A percentile compares a stretch with the other conserved stretches of the same genome.
These are phyloP conservation scores for Oidiodendron maius DNA, from an alignment of 495 filamentous ascomycete species.

Conservation along the genomic window DNA sequence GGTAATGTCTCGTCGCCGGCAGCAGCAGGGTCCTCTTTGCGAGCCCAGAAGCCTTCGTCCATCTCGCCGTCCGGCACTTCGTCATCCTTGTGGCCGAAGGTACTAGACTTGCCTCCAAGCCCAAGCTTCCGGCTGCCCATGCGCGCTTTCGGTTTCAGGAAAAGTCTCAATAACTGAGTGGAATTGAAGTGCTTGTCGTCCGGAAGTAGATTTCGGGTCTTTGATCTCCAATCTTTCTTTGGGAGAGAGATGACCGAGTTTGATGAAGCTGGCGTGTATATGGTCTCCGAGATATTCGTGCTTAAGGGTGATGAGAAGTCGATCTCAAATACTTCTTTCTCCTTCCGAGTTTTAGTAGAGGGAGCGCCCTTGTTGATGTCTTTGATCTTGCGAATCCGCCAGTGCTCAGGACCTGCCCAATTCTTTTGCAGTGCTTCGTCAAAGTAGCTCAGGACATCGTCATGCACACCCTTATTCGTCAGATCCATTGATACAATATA, in stretches of 20 bases:
- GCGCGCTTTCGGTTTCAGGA: constrained; percentile 88
- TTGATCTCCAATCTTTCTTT: constrained; percentile 92
- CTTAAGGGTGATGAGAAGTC: constrained; percentile 76
- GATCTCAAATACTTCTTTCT: constrained; percentile 94
- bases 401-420: constrained; percentile 98
- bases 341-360: constrained; percentile 63
- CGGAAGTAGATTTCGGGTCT: constrained; percentile 84
- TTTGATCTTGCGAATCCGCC: constrained; percentile 93
- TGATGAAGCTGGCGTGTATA: constrained; percentile 79
- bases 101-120: constrained; percentile 27
- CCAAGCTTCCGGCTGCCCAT: constrained; percentile 48
- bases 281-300: constrained; percentile 62
- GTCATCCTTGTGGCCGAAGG: constrained; percentile 34
- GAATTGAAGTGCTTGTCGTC: constrained; percentile 99
- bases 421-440: constrained; percentile 93
- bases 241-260: constrained; percentile 77
- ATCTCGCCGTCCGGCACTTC: constrained; percentile 66
- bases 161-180: constrained; percentile 77
- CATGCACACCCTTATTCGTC: constrained; percentile 55
- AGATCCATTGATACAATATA: constrained; percentile 71
- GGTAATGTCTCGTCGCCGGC: constrained; percentile 37
- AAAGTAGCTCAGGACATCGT: constrained; percentile 95
- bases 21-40: constrained; percentile 52
- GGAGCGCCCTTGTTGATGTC: constrained; percentile 60
- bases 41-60: constrained; percentile 95